Base-by-base conservation (phyloP, 805 yeast genomes). In the Saturnispora saitoi region DNA sequence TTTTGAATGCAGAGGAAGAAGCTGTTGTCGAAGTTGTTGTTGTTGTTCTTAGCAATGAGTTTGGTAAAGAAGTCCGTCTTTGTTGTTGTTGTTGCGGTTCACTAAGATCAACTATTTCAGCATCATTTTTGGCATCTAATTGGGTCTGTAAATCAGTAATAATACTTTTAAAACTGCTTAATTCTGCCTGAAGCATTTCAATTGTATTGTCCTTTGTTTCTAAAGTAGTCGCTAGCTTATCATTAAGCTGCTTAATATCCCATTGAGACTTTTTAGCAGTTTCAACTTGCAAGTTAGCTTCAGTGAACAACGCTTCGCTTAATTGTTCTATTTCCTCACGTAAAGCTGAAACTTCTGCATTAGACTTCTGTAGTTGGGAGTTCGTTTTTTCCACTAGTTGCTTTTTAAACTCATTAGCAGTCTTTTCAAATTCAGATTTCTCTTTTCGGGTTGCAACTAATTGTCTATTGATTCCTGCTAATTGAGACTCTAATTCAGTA, bases 251-350 rank as follows among this genome's bases (percentile, higher is more conserved):
- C 56, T 81, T 79, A 52, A 71, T 71, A 31, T 77, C 78, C 58
- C 81, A 73, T 4, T 81, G 76, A 49, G 82, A 84, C 47, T 78
- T 72, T 51, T 86, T 77, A 0, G 95, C 95, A 52, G 81, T 78
- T 43, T 83, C 78, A 6, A 87, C 96, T 86, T 86, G 86, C 44
- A 75, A 73, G 60, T 87, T 87, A 12, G 96, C 96, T 60, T 88
- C 93, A 53, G 78, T 83, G 60, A 87, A 87, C 30, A 87, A 66
- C 1, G 89, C 78, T 1, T 82, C 86, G 1, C 89, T 78, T 42
- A 87, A 66, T 36, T 86, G 95, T 59, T 86, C 93, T 32, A 87
- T 84, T 60, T 87, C 96, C 30, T 73, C 77, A 52, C 82, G 77
- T 45, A 87, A 65, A 50, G 75, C 72, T 42, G 75, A 70, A 15